Percentiles rank a stretch among this genome's conserved stretches.
phyloP scores from a whole-genome alignment of 2,329 filamentous ascomycete species.

The Fusarium stilboides region DNA sequence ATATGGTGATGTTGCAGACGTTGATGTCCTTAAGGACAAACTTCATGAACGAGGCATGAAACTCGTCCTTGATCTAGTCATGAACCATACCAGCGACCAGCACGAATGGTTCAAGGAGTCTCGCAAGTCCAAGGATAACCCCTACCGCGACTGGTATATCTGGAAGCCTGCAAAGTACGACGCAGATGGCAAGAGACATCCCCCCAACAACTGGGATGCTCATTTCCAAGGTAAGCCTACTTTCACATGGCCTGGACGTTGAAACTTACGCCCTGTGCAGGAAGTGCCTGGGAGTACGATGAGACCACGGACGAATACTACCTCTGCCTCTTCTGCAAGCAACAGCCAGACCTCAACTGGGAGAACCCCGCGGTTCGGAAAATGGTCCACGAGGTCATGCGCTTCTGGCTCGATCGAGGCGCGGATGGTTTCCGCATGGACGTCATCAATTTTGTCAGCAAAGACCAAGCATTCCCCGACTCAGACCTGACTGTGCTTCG shows the following conservation, averaged over 20 bases:
- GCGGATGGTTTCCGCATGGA: slow-evolving; percentile 78
- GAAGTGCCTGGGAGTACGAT: slow-evolving; percentile 66
- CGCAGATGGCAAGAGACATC: slow-evolving; percentile 68
- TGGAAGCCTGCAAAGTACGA: slow-evolving; percentile 74
- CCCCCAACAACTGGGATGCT: slow-evolving; percentile 72
- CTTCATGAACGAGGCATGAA: slow-evolving; percentile 76
- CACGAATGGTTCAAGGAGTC: slow-evolving; percentile 73
- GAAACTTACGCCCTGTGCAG: slow-evolving; percentile 43
- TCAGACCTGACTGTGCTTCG: slow-evolving; percentile 54
- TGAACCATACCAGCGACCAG: slow-evolving; percentile 77
- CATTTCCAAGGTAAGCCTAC: slow-evolving; percentile 56
- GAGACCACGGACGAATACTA: slow-evolving; percentile 68
- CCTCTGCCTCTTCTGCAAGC: slow-evolving; percentile 77
- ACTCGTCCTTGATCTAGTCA: slow-evolving; percentile 79
- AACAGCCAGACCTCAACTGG: slow-evolving; percentile 86
- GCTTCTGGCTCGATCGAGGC: slow-evolving; percentile 81
- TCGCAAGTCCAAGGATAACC: slow-evolving; percentile 66
- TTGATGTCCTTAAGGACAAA: slow-evolving; percentile 73
- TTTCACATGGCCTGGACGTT: background rate
- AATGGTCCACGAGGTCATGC: slow-evolving; percentile 78
- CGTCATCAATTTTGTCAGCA: slow-evolving; percentile 78
- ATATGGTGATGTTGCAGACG: slow-evolving; percentile 78
- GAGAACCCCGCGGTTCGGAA: slow-evolving; percentile 75
- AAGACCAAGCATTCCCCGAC: slow-evolving; percentile 70
- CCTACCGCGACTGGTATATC: slow-evolving; percentile 75